Evolutionary conservation across 1,284 basidiomycete genomes (phyloP).

Genomic region (Apiotrichum laibachii): DNA sequence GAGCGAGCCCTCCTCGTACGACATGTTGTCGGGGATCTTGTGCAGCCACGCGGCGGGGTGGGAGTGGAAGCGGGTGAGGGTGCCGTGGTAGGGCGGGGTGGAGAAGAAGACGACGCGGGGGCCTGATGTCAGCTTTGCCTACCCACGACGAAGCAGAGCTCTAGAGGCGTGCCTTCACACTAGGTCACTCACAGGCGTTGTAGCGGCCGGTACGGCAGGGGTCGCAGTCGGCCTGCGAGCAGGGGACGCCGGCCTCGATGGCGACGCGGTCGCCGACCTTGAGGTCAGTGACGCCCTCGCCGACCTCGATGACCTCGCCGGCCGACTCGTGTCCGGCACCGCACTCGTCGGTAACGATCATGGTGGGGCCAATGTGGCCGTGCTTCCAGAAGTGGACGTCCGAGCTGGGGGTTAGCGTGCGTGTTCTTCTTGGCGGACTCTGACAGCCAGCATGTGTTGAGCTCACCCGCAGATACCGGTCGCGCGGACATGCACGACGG

Average conservation of each 20-base stretch:
- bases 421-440: too few relatives aligned
- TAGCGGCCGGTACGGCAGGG: slow-evolving; percentile 56
- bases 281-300: slow-evolving; percentile 49
- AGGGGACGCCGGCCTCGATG: slow-evolving; percentile 58
- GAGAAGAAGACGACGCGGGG: slow-evolving; percentile 55
- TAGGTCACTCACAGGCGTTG: slow-evolving; percentile 52
- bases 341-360: slow-evolving; percentile 51
- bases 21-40: slow-evolving; percentile 54
- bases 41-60: slow-evolving; percentile 59
- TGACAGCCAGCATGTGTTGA: too few relatives aligned
- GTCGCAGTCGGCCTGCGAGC: slow-evolving; percentile 53
- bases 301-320: slow-evolving; percentile 53
- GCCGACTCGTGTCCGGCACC: slow-evolving; percentile 53
- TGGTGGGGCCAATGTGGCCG: slow-evolving; percentile 51
- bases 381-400: slow-evolving; percentile 59
- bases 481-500: slow-evolving; percentile 51
- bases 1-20: slow-evolving; percentile 56
- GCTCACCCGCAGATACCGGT: slow-evolving; percentile 55
- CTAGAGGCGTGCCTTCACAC: slow-evolving; percentile 19
- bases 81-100: slow-evolving; percentile 55
- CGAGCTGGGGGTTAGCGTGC: slow-evolving; percentile 34
- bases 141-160: too few relatives aligned
- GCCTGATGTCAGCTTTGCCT: slow-evolving; percentile 12
- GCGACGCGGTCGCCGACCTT: slow-evolving; percentile 54
- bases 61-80: slow-evolving; percentile 54